phyloP scores from a whole-genome alignment of 129 eudicot genomes.

The Kitagawia praeruptora region DNA sequence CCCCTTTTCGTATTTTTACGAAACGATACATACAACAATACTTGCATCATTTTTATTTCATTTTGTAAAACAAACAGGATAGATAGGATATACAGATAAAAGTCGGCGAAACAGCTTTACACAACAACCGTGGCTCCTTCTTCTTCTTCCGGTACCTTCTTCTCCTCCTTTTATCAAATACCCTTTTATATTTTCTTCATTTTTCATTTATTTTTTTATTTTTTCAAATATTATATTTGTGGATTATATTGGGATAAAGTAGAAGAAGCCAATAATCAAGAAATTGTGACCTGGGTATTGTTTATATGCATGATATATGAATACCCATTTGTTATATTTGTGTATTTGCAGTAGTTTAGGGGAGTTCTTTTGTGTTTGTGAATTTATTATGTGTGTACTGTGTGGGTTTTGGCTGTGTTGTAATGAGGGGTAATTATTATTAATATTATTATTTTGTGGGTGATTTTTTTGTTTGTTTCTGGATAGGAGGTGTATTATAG shows the following conservation, averaged over 20 bases:
- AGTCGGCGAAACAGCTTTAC: not conserved
- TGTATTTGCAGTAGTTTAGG: not conserved
- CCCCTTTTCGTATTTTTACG: too few relatives aligned
- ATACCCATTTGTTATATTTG: not conserved
- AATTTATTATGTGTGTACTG: too few relatives aligned
- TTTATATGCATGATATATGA: too few relatives aligned
- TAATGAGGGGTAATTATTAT: not conserved
- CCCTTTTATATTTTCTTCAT: not conserved
- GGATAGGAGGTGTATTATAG: conserved; percentile 10
- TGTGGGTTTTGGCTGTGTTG: not conserved
- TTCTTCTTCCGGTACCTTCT: not conserved
- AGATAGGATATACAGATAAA: not conserved
- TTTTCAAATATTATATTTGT: not conserved
- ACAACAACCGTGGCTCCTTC: not conserved
- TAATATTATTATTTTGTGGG: too few relatives aligned
- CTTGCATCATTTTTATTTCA: too few relatives aligned
- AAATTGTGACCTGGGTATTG: not conserved
- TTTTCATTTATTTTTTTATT: not conserved
- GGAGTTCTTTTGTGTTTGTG: not conserved
- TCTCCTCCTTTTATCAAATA: not conserved
- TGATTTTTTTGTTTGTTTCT: not conserved
- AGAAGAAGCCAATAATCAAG: not conserved
- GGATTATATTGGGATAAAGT: not conserved
- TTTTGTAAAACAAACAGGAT: too few relatives aligned
- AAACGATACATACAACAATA: too few relatives aligned